phyloP scores from a whole-genome alignment of 768 basidiomycete genomes.

The Tubosaeta sp. region DNA sequence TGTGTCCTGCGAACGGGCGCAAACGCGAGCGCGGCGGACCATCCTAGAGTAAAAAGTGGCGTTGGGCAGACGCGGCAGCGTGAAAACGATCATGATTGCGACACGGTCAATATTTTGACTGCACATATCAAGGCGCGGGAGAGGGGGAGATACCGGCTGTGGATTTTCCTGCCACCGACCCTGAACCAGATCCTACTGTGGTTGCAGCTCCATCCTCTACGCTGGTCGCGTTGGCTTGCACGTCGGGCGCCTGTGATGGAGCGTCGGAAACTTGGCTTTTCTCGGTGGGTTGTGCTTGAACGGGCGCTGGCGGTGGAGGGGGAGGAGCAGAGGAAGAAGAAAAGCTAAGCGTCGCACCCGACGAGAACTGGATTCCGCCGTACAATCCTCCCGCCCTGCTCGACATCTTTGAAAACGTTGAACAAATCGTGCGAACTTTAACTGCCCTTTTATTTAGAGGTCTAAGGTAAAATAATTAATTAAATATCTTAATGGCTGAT shows the following conservation, averaged over 20 bases:
- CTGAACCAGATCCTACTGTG: constrained; percentile 26
- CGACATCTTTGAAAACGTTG: constrained; percentile 48
- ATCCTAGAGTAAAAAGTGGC: constrained; percentile 44
- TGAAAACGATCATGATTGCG: constrained; percentile 30
- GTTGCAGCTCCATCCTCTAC: constrained; percentile 24
- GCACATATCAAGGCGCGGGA: constrained; percentile 35
- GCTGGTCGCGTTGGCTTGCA: constrained; percentile 21
- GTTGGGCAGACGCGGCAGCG: constrained; percentile 9
- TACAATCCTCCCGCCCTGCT: constrained; percentile 81
- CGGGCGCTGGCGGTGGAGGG: constrained; percentile 11
- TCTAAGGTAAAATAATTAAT: neutral
- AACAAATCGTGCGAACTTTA: constrained; percentile 16
- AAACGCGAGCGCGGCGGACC: constrained; percentile 88
- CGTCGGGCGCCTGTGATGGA: constrained; percentile 21
- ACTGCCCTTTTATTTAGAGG: neutral
- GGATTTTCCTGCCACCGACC: constrained; percentile 40
- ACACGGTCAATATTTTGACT: constrained; percentile 36
- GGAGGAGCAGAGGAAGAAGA: constrained; percentile 38
- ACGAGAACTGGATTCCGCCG: constrained; percentile 83
- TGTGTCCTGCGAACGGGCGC: constrained; percentile 70
- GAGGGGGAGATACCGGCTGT: constrained; percentile 54
- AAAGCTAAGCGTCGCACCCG: constrained; percentile 51
- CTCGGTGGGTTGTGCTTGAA: constrained; percentile 19
- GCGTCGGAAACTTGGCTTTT: constrained; percentile 15
- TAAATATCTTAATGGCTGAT: constrained; percentile 64